Evolutionary conservation across 176 grass and related monocot species (phyloP).

Genomic region (Cymbopogon citratus): DNA sequence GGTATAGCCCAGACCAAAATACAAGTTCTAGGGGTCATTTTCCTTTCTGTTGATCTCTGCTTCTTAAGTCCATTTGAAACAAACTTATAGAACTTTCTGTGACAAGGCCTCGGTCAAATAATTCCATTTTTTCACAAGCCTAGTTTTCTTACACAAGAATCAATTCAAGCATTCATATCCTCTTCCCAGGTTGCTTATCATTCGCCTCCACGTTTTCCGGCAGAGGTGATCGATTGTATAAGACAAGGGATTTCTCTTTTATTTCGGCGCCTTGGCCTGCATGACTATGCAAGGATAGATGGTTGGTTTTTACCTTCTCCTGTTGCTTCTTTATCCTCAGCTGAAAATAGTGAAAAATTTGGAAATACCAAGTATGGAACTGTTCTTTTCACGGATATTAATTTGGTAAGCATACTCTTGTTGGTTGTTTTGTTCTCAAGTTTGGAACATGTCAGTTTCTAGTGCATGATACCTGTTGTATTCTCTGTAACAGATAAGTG

Average conservation of each 20-base stretch:
- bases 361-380: slow-evolving; percentile 63
- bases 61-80: slow-evolving; percentile 10
- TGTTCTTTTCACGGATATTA: slow-evolving; percentile 91
- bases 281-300: slow-evolving; percentile 93
- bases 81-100: neutral
- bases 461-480: slow-evolving; percentile 15
- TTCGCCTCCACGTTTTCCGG: slow-evolving; percentile 83
- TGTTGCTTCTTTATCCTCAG: slow-evolving; percentile 29
- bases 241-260: slow-evolving; percentile 71
- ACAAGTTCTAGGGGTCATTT: neutral
- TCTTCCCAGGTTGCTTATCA: slow-evolving; percentile 77
- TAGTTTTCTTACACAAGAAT: neutral
- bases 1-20: slow-evolving; percentile 19
- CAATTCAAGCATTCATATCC: slow-evolving; percentile 11
- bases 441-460: neutral
- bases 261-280: slow-evolving; percentile 57
- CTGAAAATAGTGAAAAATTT: slow-evolving; percentile 42
- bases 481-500: slow-evolving; percentile 70
- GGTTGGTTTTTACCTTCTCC: slow-evolving; percentile 80
- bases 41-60: slow-evolving; percentile 1
- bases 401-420: slow-evolving; percentile 56
- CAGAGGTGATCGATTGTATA: slow-evolving; percentile 76
- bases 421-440: slow-evolving; percentile 13
- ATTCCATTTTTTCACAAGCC: neutral
- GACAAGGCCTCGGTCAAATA: neutral